phyloP scores from a whole-genome alignment of 306 rosid species.

The Rosa multiflora region DNA sequence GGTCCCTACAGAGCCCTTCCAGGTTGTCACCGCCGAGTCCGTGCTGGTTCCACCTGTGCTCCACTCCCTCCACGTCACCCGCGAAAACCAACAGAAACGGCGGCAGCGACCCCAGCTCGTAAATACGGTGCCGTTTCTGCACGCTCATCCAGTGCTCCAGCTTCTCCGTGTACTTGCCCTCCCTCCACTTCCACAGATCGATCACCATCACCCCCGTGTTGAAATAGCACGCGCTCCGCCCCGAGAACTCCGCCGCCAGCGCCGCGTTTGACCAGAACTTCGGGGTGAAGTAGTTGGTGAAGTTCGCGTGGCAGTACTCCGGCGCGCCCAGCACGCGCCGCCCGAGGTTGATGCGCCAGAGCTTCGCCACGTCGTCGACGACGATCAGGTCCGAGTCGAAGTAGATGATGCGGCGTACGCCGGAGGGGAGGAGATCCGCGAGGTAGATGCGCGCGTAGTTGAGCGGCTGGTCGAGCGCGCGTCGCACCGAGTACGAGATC shows the following conservation, averaged over 20 bases:
- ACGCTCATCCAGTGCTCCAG: constrained; percentile 85
- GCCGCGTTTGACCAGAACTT: constrained; percentile 63
- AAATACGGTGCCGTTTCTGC: constrained; percentile 75
- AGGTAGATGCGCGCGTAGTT: constrained; percentile 90
- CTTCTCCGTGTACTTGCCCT: constrained; percentile 61
- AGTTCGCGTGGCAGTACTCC: constrained; percentile 88
- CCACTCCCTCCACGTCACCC: constrained; percentile 72
- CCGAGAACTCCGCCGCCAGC: constrained; percentile 50
- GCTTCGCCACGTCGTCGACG: constrained; percentile 87
- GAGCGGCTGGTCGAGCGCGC: constrained; percentile 86
- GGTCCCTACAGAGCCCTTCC: constrained; percentile 70
- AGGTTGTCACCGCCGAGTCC: constrained; percentile 90
- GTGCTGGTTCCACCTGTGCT: constrained; percentile 95
- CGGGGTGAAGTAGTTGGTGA: constrained; percentile 78
- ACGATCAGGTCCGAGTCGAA: constrained; percentile 86
- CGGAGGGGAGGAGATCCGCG: constrained; percentile 61
- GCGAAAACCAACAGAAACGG: constrained; percentile 87
- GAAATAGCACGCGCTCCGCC: constrained; percentile 69
- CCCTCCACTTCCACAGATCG: constrained; percentile 79
- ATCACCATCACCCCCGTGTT: constrained; percentile 98
- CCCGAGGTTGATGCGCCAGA: constrained; percentile 65
- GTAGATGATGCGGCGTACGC: constrained; percentile 70
- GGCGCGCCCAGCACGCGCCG: constrained; percentile 78
- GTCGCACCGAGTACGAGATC: constrained; percentile 79
- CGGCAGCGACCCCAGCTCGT: constrained; percentile 82